These are phyloP conservation scores for Hypoxylon sp. DNA, from an alignment of 2,329 filamentous ascomycete genomes.

Conservation along the genomic window DNA sequence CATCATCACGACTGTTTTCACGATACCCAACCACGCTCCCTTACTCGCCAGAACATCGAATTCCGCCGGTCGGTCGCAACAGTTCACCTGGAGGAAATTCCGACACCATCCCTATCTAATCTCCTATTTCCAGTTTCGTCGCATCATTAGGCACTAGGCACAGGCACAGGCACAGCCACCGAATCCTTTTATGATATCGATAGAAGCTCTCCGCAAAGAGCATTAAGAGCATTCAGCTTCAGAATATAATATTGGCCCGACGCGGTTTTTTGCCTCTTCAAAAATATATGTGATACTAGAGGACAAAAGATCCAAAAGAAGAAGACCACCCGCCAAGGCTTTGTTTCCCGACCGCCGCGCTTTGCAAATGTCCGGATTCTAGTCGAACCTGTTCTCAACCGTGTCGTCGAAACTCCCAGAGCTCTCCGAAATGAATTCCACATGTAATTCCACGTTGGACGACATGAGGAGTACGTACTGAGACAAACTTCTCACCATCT, in stretches of 20 bases:
- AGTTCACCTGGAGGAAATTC: background rate
- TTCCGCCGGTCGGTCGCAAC: conserved; percentile 14
- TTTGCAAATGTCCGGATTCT: conserved; percentile 39
- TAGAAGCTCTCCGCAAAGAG: conserved; percentile 15
- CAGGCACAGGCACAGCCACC: conserved; percentile 14
- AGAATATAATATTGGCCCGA: conserved; percentile 13
- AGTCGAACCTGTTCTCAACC: too few relatives aligned
- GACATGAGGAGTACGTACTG: conserved; percentile 50
- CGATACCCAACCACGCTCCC: background rate
- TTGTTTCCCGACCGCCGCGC: background rate
- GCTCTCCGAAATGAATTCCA: conserved; percentile 50
- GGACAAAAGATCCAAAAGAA: conserved; percentile 7
- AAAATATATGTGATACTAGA: conserved; percentile 17
- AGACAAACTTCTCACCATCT: conserved; percentile 36
- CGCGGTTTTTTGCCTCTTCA: background rate
- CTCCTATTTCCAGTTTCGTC: conserved; percentile 24
- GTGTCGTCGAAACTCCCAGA: too few relatives aligned
- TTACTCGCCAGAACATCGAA: background rate
- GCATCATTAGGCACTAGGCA: conserved; percentile 11
- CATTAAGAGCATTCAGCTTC: background rate
- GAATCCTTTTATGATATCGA: conserved; percentile 12
- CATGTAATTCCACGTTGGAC: conserved; percentile 53
- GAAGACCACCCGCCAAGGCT: background rate
- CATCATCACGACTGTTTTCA: conserved; percentile 13
- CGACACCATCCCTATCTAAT: background rate